Conservation (phyloP, 1,284 basidiomycete genomes). For the Cutaneotrichosporon cutaneum region DNA sequence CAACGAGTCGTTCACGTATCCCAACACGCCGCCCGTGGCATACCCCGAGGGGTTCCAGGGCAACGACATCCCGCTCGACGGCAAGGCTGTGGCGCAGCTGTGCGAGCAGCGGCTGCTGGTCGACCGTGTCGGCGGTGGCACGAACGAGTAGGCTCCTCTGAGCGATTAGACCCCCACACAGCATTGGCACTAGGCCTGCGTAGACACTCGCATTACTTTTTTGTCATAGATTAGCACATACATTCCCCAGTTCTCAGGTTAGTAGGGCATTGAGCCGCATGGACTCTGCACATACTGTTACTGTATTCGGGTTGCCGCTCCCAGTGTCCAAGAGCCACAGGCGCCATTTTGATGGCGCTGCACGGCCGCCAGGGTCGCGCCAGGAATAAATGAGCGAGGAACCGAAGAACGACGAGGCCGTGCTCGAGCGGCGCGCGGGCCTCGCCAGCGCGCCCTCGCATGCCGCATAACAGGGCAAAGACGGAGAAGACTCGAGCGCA, state of each 20-base stretch:
- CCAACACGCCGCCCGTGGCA: slow-evolving; percentile 55
- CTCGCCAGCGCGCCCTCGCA: no score
- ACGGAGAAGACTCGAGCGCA: no score
- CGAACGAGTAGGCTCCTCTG: not conserved
- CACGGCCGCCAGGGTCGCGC: no score
- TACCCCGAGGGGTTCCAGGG: slow-evolving; percentile 54
- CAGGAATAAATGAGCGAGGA: no score
- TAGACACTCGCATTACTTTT: not conserved
- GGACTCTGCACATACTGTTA: slow-evolving; percentile 5
- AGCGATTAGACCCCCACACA: not conserved
- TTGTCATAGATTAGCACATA: slow-evolving; percentile 15
- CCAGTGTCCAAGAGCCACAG: no score
- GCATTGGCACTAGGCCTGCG: not conserved
- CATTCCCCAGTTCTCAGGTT: not conserved
- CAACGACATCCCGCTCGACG: slow-evolving; percentile 59
- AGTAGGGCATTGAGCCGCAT: not conserved
- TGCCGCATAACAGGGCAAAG: no score
- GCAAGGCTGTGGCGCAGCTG: slow-evolving; percentile 49
- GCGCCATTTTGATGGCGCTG: no score
- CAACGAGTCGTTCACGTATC: slow-evolving; percentile 63
- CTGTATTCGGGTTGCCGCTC: not conserved
- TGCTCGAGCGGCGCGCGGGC: no score
- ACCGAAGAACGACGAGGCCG: no score
- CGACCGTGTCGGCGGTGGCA: slow-evolving; percentile 26
- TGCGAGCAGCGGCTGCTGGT: slow-evolving; percentile 48